These are phyloP conservation scores for Sequoiadendron giganteum DNA, from an alignment of 75 land plant species.

Conservation along the genomic window DNA sequence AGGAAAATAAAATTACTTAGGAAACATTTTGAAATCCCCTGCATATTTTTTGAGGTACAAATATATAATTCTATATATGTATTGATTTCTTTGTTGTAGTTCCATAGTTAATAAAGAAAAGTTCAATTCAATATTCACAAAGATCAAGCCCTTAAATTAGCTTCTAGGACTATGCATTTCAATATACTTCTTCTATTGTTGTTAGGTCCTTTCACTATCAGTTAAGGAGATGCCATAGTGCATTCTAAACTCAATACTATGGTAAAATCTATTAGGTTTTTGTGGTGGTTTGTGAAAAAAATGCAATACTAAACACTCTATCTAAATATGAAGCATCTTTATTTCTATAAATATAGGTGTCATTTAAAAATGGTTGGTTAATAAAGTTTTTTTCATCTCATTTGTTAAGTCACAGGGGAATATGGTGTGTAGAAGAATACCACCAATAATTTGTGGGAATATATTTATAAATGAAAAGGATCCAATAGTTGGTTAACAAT, in stretches of 20 bases:
- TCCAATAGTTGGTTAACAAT: neutral
- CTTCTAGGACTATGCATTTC: neutral
- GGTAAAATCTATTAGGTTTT: neutral
- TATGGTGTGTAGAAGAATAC: too few relatives aligned
- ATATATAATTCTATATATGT: neutral
- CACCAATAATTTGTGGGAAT: too few relatives aligned
- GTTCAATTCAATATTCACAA: neutral
- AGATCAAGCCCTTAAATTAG: neutral
- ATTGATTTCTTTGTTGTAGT: neutral
- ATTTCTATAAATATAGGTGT: neutral
- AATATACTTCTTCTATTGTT: neutral
- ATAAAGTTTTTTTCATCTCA: neutral
- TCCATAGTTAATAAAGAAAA: neutral
- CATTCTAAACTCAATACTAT: neutral
- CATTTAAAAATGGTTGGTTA: neutral
- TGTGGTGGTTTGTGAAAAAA: neutral
- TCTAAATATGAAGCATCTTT: neutral
- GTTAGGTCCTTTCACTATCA: too few relatives aligned
- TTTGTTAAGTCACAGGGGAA: too few relatives aligned
- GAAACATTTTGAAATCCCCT: neutral
- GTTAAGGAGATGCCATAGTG: neutral
- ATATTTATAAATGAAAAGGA: neutral
- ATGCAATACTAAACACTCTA: neutral
- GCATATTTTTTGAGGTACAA: neutral
- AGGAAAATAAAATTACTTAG: conserved; percentile 2